A percentile compares a stretch with the other conserved stretches of the same genome.
These are phyloP conservation scores for Backusella circina DNA, from an alignment of 192 early-diverging fungal genomes.

Conservation along the genomic window DNA sequence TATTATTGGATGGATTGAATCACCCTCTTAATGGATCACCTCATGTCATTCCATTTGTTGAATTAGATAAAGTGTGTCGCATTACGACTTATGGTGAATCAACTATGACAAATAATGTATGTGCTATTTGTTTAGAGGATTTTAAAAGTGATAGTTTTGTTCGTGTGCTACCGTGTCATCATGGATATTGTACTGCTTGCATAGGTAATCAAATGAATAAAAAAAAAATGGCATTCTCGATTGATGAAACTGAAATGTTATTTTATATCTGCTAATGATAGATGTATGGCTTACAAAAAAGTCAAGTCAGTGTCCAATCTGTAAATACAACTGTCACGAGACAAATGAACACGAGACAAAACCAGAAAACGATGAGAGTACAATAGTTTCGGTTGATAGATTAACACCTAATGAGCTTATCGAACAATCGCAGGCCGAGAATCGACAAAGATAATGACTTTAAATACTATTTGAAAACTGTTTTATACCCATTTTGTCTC, in stretches of 20 bases:
- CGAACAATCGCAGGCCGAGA: not conserved
- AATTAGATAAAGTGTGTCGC: constrained; percentile 24
- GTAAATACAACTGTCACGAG: constrained; percentile 24
- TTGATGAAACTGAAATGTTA: not conserved
- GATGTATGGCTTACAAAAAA: constrained; percentile 27
- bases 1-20: not conserved
- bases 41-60: constrained; percentile 1
- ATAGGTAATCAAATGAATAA: constrained; percentile 33
- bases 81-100: constrained; percentile 10
- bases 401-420: not conserved
- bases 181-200: constrained; percentile 34
- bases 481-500: not conserved
- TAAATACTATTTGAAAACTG: not conserved
- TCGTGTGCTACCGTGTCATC: constrained; percentile 32
- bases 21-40: not conserved
- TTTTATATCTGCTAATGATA: not conserved
- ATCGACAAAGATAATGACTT: not conserved
- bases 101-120: constrained; percentile 14
- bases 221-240: not conserved
- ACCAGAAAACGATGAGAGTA: not conserved
- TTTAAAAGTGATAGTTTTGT: constrained; percentile 11
- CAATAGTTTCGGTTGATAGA: not conserved
- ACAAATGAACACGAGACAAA: not conserved
- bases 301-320: constrained; percentile 26
- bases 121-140: constrained; percentile 37